Percentiles rank a stretch among this genome's conserved stretches.
These are phyloP conservation scores for Diphasiastrum complanatum DNA, from an alignment of 83 land plant genomes.

Conservation along the genomic window DNA sequence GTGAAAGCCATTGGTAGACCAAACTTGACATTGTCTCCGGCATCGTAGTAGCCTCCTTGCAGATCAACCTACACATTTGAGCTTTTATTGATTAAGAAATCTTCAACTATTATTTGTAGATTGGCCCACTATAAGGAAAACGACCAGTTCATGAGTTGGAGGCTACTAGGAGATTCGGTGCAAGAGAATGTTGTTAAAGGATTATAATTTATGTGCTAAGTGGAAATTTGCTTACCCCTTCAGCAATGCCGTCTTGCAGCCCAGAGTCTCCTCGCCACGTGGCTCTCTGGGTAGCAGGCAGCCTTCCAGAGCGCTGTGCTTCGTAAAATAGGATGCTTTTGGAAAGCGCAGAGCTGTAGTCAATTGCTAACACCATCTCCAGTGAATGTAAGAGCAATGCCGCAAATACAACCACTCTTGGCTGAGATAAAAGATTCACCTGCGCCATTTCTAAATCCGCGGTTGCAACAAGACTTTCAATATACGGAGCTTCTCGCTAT, in stretches of 20 bases:
- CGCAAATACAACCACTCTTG: too few relatives aligned
- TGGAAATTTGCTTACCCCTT: slow-evolving; percentile 11
- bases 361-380: too few relatives aligned
- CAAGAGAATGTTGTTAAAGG: not conserved
- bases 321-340: slow-evolving; percentile 35
- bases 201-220: too few relatives aligned
- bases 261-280: slow-evolving; percentile 32
- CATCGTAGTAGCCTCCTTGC: slow-evolving; percentile 86
- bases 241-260: slow-evolving; percentile 22
- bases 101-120: not conserved
- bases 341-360: slow-evolving; percentile 20
- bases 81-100: not conserved
- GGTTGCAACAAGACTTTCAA: too few relatives aligned
- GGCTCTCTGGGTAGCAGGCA: slow-evolving; percentile 24
- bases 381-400: too few relatives aligned
- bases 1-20: slow-evolving; percentile 94
- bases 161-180: not conserved
- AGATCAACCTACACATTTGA: slow-evolving; percentile 55
- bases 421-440: too few relatives aligned
- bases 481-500: too few relatives aligned
- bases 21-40: slow-evolving; percentile 89
- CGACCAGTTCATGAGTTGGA: not conserved
- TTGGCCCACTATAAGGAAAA: not conserved
- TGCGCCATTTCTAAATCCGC: too few relatives aligned
- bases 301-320: slow-evolving; percentile 33